Conservation (phyloP, 768 basidiomycete genomes). For the Collybiopsis luxurians region DNA sequence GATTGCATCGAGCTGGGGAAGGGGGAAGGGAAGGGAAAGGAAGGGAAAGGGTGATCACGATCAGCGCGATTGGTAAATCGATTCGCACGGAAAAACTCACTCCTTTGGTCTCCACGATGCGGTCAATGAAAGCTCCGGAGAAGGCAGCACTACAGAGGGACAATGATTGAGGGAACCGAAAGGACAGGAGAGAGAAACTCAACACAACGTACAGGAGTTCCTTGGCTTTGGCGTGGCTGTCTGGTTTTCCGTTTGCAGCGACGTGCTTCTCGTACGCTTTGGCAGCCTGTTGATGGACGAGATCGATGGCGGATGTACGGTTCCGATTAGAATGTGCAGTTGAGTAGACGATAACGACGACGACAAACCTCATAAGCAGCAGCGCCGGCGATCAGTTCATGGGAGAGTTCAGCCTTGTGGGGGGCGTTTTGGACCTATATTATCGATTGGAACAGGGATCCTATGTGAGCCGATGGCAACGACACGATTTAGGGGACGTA, state of each 20-base stretch:
- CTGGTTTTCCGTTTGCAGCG: slow-evolving; percentile 38
- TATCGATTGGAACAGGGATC: not conserved
- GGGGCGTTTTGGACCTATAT: slow-evolving; percentile 34
- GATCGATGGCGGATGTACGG: not conserved
- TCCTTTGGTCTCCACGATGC: slow-evolving; percentile 48
- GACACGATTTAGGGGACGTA: not conserved
- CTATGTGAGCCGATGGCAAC: not conserved
- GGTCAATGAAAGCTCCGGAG: slow-evolving; percentile 28
- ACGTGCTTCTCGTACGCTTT: slow-evolving; percentile 49
- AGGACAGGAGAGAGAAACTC: not conserved
- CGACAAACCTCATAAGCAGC: slow-evolving; percentile 44
- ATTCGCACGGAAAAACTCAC: slow-evolving; percentile 21
- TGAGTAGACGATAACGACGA: not conserved
- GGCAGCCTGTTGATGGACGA: slow-evolving; percentile 31
- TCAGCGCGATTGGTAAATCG: not conserved
- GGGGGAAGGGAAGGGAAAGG: too few relatives aligned
- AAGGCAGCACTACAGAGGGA: slow-evolving; percentile 30
- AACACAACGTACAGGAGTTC: slow-evolving; percentile 26
- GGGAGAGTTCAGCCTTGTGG: slow-evolving; percentile 49
- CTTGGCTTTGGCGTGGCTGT: slow-evolving; percentile 45
- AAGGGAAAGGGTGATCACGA: too few relatives aligned
- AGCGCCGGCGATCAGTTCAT: slow-evolving; percentile 55
- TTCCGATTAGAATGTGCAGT: too few relatives aligned
- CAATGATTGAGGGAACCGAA: not conserved
- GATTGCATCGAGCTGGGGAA: too few relatives aligned